Evolutionary conservation across 2,329 filamentous ascomycete genomes (phyloP).

Genomic region (Fusarium beomiforme): DNA sequence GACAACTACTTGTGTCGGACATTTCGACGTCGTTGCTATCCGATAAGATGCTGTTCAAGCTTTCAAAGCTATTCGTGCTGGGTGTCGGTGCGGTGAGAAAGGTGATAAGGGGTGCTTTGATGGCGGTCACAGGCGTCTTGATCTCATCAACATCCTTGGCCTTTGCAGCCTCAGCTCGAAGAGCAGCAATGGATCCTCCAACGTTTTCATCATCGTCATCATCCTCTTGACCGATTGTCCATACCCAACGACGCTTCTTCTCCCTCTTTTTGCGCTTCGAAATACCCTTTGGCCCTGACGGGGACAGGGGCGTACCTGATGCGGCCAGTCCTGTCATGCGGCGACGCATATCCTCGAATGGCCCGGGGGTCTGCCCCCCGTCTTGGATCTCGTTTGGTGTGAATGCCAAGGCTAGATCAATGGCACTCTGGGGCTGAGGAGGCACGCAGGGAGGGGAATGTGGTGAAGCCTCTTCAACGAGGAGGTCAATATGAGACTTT

Average conservation of each 20-base stretch:
- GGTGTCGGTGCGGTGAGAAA: slow-evolving; percentile 51
- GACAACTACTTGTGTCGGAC: slow-evolving; percentile 57
- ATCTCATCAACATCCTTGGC: slow-evolving; percentile 24
- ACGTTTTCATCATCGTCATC: slow-evolving; percentile 57
- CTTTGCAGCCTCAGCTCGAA: slow-evolving; percentile 48
- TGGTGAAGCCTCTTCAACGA: slow-evolving; percentile 66
- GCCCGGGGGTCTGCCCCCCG: slow-evolving; percentile 70
- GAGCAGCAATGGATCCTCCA: slow-evolving; percentile 55
- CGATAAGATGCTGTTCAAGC: slow-evolving; percentile 18
- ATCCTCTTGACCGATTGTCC: slow-evolving; percentile 70
- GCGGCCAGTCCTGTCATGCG: slow-evolving; percentile 61
- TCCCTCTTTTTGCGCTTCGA: slow-evolving; percentile 66
- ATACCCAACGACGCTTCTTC: slow-evolving; percentile 72
- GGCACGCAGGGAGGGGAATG: slow-evolving; percentile 51
- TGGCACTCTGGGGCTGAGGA: slow-evolving; percentile 50
- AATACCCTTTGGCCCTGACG: slow-evolving; percentile 55
- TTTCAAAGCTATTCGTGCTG: slow-evolving; percentile 52
- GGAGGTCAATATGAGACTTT: slow-evolving; percentile 70
- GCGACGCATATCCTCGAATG: slow-evolving; percentile 71
- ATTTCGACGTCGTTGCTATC: slow-evolving; percentile 57
- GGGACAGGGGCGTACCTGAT: slow-evolving; percentile 54
- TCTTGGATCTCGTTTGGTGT: slow-evolving; percentile 65
- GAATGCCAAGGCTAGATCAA: slow-evolving; percentile 63
- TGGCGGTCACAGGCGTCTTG: slow-evolving; percentile 38
- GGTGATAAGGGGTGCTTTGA: slow-evolving; percentile 26